Base-by-base conservation (phyloP, 1,284 basidiomycete genomes). In the Gymnopus androsaceus region DNA sequence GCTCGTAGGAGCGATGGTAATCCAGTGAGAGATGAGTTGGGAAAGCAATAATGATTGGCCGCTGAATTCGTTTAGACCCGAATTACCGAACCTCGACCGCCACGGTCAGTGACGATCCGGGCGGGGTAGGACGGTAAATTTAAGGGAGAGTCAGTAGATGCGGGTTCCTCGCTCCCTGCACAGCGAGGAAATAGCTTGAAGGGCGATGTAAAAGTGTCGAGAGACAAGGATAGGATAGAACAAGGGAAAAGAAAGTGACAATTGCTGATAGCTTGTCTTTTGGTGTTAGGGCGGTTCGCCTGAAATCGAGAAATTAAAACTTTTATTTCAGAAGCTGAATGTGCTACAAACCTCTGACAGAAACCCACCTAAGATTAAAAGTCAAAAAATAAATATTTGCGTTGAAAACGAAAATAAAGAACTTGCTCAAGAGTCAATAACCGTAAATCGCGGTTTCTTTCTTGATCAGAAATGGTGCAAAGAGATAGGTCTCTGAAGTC, bases 281-380 rank as follows among this genome's bases (percentile, higher is more conserved):
- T 67, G 63, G 65, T 82, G 82, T 87, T 78, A 89, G 75, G 89
- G 88, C 73, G 88, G 88, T 83, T 90, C 87, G 68, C 89, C 88
- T 90, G 60, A 28, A 64, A 52, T 46, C 56, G 61, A 59, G 55
- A 54, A 47, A 47, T 59, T 42, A 69, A 63, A 54, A 36, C 33
- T 58, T 44, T 36, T 36, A 36, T 27, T 41, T 9, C n/a, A 55
- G 30, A 17, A 44, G 47, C 59, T 59, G 52, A 58, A 56, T 17
- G 46, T 54, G 57, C 57, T 59, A 33, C 80, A 53, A 61, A 88
- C 88, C 89, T 81, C 88, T 79, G 66, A 90, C 82, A 59, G 84
- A 86, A 71, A 84, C 84, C 88, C 87, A 90, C 88, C 88, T 91
- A 42, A 57, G 45, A 59, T 55, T 28, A 61, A 51, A 59, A 41